These are phyloP conservation scores for Magnolia changhungtana DNA, from an alignment of 164 flowering plant species.

Conservation along the genomic window DNA sequence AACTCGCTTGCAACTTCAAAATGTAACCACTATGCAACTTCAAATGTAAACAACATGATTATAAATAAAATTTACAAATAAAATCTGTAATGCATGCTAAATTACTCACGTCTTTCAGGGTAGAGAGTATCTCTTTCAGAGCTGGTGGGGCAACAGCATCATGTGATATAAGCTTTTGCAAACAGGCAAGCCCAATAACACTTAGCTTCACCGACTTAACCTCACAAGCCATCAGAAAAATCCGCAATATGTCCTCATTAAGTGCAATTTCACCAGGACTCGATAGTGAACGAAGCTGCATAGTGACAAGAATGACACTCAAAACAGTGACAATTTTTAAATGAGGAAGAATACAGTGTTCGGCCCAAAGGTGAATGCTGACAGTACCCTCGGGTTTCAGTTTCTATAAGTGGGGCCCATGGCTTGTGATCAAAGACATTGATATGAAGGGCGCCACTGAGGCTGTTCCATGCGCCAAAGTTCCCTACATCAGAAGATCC, in stretches of 20 bases:
- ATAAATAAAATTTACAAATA: neutral
- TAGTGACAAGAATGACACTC: slow-evolving; percentile 1
- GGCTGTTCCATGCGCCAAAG: too few species aligned
- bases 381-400: too few species aligned
- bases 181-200: slow-evolving; percentile 89
- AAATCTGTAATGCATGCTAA: neutral
- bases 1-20: neutral
- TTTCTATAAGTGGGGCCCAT: too few species aligned
- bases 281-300: slow-evolving; percentile 84
- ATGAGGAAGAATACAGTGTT: too few species aligned
- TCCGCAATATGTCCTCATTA: slow-evolving; percentile 82
- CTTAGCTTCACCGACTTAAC: slow-evolving; percentile 80
- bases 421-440: too few species aligned
- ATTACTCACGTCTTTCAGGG: slow-evolving; percentile 77
- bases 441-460: too few species aligned
- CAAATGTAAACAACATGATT: neutral
- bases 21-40: neutral
- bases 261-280: slow-evolving; percentile 77
- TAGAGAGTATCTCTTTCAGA: slow-evolving; percentile 72
- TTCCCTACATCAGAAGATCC: too few species aligned
- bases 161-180: slow-evolving; percentile 95
- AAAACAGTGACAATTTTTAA: too few species aligned
- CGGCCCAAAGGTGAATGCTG: too few species aligned
- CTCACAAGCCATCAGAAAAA: slow-evolving; percentile 94
- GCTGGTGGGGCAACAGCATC: slow-evolving; percentile 83